A percentile compares a stretch with the other conserved stretches of the same genome.
Conservation (phyloP, 352 stramenopile genomes). For the Pythium vanterpoolii region DNA sequence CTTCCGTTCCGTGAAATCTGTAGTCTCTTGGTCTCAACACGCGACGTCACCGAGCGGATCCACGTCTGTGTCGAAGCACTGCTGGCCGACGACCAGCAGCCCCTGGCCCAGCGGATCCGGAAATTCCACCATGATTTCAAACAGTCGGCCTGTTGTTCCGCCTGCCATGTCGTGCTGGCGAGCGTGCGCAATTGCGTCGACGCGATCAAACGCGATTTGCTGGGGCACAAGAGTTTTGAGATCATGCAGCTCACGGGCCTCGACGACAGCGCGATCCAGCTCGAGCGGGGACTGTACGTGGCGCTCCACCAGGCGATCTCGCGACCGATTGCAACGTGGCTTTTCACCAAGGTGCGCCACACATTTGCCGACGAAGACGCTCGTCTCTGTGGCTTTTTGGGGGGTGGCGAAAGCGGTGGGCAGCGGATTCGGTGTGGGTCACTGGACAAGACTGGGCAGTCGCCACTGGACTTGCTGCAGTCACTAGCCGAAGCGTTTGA, state of each 20-base stretch:
- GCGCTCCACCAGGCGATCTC: conserved; percentile 11
- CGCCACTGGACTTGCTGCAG: conserved; percentile 13
- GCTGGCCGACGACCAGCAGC: conserved; percentile 23
- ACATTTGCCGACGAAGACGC: conserved; percentile 18
- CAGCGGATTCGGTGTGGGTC: background rate
- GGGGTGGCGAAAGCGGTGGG: background rate
- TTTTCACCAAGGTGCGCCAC: conserved; percentile 22
- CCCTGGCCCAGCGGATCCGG: background rate
- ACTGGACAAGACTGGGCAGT: background rate
- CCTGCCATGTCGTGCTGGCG: conserved; percentile 18
- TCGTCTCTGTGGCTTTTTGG: background rate
- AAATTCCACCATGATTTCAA: conserved; percentile 25
- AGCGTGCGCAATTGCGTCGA: conserved; percentile 16
- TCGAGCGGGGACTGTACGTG: conserved; percentile 21
- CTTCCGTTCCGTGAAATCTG: conserved; percentile 24
- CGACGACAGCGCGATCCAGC: conserved; percentile 18
- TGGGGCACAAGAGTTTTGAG: conserved; percentile 20
- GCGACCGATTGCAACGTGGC: conserved; percentile 19
- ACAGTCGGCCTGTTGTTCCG: conserved; percentile 9
- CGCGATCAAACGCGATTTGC: conserved; percentile 10
- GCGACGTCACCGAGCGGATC: conserved; percentile 11
- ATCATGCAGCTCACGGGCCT: conserved; percentile 26
- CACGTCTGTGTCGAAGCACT: conserved; percentile 21
- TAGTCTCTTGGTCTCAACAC: conserved; percentile 13
- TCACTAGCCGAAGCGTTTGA: conserved; percentile 5